Percentiles rank a stretch among this genome's conserved stretches.
phyloP scores from a whole-genome alignment of 495 filamentous ascomycete genomes.

The Daldinia decipiens region DNA sequence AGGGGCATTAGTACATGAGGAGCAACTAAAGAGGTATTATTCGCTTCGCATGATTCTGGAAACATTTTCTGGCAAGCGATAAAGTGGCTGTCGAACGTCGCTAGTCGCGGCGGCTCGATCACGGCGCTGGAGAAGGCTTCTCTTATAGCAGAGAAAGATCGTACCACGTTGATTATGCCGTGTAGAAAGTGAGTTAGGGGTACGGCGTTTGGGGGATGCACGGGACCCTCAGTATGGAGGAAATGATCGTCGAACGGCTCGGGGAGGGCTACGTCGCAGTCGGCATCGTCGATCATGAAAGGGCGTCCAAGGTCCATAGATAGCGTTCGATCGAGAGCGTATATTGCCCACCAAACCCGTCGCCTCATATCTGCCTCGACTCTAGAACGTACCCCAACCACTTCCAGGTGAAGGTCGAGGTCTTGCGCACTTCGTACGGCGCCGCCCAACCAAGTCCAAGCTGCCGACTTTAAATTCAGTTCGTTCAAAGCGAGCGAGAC shows the following conservation, averaged over 20 bases:
- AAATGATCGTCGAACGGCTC: conserved; percentile 84
- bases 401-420: conserved; percentile 83
- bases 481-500: conserved; percentile 85
- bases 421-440: conserved; percentile 87
- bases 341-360: conserved; percentile 94
- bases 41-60: conserved; percentile 74
- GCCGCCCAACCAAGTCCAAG: conserved; percentile 90
- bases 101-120: conserved; percentile 75
- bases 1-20: conserved; percentile 77
- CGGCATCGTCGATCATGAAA: conserved; percentile 85
- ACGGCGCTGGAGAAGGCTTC: conserved; percentile 73
- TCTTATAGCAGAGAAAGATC: conserved; percentile 81
- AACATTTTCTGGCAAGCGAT: conserved; percentile 76
- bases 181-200: conserved; percentile 72
- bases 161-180: conserved; percentile 82
- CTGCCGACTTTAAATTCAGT: conserved; percentile 86
- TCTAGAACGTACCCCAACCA: conserved; percentile 48
- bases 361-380: conserved; percentile 90
- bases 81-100: conserved; percentile 86
- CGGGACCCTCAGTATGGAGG: conserved; percentile 70
- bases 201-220: conserved; percentile 60
- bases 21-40: conserved; percentile 71
- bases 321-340: conserved; percentile 85
- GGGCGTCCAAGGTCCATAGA: conserved; percentile 86
- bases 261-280: conserved; percentile 86